Evolutionary conservation across 768 basidiomycete species (phyloP), one percentile per base, ranked within the genome.

Genomic region (Russula sp.): DNA sequence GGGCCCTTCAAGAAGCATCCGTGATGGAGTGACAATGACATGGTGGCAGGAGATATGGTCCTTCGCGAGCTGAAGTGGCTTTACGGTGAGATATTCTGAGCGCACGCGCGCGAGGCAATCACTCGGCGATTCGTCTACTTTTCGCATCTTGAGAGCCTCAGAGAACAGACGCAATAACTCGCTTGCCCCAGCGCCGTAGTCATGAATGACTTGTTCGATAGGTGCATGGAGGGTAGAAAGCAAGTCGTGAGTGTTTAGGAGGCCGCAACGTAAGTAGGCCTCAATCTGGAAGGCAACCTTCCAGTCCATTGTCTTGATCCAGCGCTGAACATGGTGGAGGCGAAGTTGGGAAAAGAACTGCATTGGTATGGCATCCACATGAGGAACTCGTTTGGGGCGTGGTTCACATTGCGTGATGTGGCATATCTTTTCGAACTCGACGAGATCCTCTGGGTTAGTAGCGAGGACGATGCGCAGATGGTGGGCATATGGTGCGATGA

Each of bases 221-320:
- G 69, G 70, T 1, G 77, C 75, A 18, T 78, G 71, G 39, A 89
- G 73, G 10, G 72, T 68, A 8, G 73, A 49, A 18, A 72, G 70
- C 2, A 92, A 55, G 48, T 89, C 86, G 11, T 73, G 72, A 0
- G 88, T 84, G 64, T 84, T 82, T 31, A 91, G 75, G 18, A 82
- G 72, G 0, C 81, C 80, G 62, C 88, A 88, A 34, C 77, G 82
- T 10, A 92, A 71, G 11, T 91, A 75, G 0, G 84, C 80, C 71
- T 89, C 89, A 42, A 91, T 74, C 71, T 94, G 91, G 70, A 91
- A 93, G 1, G 85, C 86, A 40, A 89, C 78, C 2, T 75, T 72
- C 87, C 87, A 91, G 13, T 80, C 75, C 47, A 85, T 77, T 11
- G 70, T 73, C 27, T 71, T 71, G 48, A 88, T 64, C 73, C 77